Base-by-base conservation (phyloP, 192 early-diverging fungal genomes). In the Helicostylum pulchrum region DNA sequence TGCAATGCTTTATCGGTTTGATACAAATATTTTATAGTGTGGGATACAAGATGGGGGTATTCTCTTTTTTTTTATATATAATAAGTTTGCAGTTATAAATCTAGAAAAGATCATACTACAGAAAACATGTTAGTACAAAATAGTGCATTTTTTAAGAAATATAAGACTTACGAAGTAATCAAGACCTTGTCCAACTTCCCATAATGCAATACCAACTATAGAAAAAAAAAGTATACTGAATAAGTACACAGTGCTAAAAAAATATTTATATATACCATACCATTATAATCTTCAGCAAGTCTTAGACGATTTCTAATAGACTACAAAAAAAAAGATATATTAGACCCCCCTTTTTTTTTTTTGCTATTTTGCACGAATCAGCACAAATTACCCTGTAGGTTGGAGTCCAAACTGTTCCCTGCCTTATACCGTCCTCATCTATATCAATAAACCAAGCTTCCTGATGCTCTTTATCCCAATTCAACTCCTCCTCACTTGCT, bases 131-230 rank as follows among this genome's bases (percentile, higher is more conserved):
- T 26, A 26, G 26, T 26, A 26, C 26, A 0, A 26, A 26, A 26
- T 26, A 26, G 26, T 26, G 2, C n/a, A n/a, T n/a, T 26, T 26
- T 26, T 2, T 55, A 32, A 36, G 8, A 55, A 15, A 55, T 54
- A 54, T n/a, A 1, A 19, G 47, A n/a, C 55, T 44, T 58, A 77
- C 76, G 59, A 77, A 77, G 53, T 70, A 70, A 70, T 77, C 76
- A 42, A 77, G 61, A 7, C 76, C 76, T 53, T 77, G 76, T 10
- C 76, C 76, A 15, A 77, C 64, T 64, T 77, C 76, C 71, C 76
- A 77, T 34, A 77, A 49, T 30, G 76, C 56, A n/a, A 77, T 11
- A n/a, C 76, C 76, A 48, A 73, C 68, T 47, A 44, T 2, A 26
- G 2, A 43, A 31, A 34, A 54, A 21, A 34, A 32, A 46, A 52